Conservation (phyloP, 306 rosid species). For the Lathyrus oleraceus region DNA sequence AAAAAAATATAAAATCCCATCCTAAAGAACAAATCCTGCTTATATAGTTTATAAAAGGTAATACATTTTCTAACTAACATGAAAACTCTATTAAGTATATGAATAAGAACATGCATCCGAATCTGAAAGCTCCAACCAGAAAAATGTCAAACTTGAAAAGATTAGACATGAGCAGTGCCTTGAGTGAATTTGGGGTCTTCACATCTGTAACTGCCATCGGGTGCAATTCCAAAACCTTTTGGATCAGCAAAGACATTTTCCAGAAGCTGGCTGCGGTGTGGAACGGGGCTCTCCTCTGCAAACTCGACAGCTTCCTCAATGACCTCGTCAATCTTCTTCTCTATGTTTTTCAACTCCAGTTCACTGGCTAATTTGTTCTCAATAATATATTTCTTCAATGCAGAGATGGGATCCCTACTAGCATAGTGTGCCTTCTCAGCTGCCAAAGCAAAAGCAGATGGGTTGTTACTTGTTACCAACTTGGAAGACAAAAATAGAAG, state of each 20-base stretch:
- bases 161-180: slow-evolving; percentile 93
- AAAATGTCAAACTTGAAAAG: slow-evolving; percentile 13
- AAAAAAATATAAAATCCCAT: slow-evolving; percentile 40
- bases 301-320: slow-evolving; percentile 79
- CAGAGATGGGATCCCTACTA: slow-evolving; percentile 82
- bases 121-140: slow-evolving; percentile 34
- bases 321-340: slow-evolving; percentile 78
- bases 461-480: background rate
- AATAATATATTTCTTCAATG: slow-evolving; percentile 67
- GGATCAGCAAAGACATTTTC: slow-evolving; percentile 97
- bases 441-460: slow-evolving; percentile 43
- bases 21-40: slow-evolving; percentile 50
- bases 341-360: slow-evolving; percentile 71
- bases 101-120: slow-evolving; percentile 43
- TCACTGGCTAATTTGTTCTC: slow-evolving; percentile 77
- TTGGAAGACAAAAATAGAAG: slow-evolving; percentile 13
- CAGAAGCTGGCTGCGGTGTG: slow-evolving; percentile 83
- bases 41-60: slow-evolving; percentile 33
- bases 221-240: slow-evolving; percentile 93
- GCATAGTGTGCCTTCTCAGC: slow-evolving; percentile 97
- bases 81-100: slow-evolving; percentile 33
- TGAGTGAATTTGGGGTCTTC: slow-evolving; percentile 94
- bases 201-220: slow-evolving; percentile 89
- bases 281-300: slow-evolving; percentile 82
- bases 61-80: slow-evolving; percentile 33